phyloP scores from a whole-genome alignment of 2,329 filamentous ascomycete genomes.

The Coniochaeta ligniaria region DNA sequence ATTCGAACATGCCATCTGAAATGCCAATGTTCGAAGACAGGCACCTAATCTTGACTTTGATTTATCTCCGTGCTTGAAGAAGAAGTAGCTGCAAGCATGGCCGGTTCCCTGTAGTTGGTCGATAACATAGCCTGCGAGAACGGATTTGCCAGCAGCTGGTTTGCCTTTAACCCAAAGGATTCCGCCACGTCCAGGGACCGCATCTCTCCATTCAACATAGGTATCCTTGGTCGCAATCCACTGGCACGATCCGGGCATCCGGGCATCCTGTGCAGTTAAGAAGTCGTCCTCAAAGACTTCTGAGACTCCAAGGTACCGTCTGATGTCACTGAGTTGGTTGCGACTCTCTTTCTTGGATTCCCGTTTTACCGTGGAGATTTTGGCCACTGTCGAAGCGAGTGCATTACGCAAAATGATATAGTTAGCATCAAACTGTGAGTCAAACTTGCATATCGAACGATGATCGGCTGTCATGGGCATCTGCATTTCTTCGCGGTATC shows the following conservation, averaged over 20 bases:
- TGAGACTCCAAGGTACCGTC: constrained; percentile 8
- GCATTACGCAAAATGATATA: constrained; percentile 17
- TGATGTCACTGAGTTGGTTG: constrained; percentile 5
- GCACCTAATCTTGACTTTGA: constrained; percentile 14
- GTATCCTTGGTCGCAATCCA: constrained; percentile 12
- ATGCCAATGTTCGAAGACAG: constrained; percentile 22
- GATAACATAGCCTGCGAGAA: constrained; percentile 19
- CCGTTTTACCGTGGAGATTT: background rate
- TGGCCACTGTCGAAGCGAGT: constrained; percentile 10
- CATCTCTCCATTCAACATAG: constrained; percentile 11
- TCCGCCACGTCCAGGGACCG: background rate
- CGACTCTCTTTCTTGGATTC: no score
- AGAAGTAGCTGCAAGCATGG: constrained; percentile 20
- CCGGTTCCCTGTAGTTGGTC: constrained; percentile 11
- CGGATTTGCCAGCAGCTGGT: constrained; percentile 24
- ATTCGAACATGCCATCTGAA: constrained; percentile 22
- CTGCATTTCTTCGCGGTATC: constrained; percentile 15
- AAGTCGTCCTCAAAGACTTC: constrained; percentile 12
- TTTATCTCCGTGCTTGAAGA: constrained; percentile 23
- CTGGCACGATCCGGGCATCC: constrained; percentile 12
- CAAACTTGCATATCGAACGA: constrained; percentile 22
- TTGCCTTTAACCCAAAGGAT: constrained; percentile 23
- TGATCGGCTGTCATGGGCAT: constrained; percentile 20
- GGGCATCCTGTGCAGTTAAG: constrained; percentile 4
- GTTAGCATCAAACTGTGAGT: constrained; percentile 13